Base-by-base conservation (phyloP, 2,329 filamentous ascomycete genomes). In the Gremmenia infestans region DNA sequence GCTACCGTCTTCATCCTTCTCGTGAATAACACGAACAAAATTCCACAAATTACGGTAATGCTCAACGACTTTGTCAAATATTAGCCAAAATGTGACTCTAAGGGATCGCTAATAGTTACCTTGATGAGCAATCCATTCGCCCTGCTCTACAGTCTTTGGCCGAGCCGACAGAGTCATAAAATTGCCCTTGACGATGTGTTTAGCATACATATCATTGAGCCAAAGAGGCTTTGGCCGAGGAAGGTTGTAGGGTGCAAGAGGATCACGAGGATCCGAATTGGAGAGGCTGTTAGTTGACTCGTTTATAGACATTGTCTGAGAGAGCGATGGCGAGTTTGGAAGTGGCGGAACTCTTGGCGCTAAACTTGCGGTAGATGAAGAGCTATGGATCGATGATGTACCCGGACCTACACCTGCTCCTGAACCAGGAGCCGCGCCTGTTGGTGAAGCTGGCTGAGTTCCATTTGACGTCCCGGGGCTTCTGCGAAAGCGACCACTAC, bases 111-210 rank as follows among this genome's bases (percentile, higher is more conserved):
- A 42, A 52, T 4, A 28, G 32, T 70, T 79, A 96, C 93, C 86
- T 79, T 97, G 93, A 72, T 97, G 91, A 60, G 92, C 92, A 65
- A 97, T 81, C 93, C 93, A 97, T 74, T 97, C 93, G 63, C 91
- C 93, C 70, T 91, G 85, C 68, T 97, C 93, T 47, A 97, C 89
- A 55, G 94, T 92, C 76, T 93, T 92, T 22, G 93, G 93, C 69
- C 92, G 88, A 50, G 91, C 91, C 67, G 92, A 95, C 57, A 97
- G 76, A 11, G 93, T 97, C 87, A 96, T 91, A 71, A 97, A 97
- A 76, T 97, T 97, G 57, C 93, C 93, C 77, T 93, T 96, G 68
- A 97, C 92, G 63, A 96, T 96, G 68, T 96, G 85, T 70, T 87
- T 89, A 53, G 88, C 86, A 70, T 89, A 88, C 59, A 83, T 76